phyloP scores from a whole-genome alignment of 2,329 filamentous ascomycete genomes.

The Magnaporthiopsis incrustans region DNA sequence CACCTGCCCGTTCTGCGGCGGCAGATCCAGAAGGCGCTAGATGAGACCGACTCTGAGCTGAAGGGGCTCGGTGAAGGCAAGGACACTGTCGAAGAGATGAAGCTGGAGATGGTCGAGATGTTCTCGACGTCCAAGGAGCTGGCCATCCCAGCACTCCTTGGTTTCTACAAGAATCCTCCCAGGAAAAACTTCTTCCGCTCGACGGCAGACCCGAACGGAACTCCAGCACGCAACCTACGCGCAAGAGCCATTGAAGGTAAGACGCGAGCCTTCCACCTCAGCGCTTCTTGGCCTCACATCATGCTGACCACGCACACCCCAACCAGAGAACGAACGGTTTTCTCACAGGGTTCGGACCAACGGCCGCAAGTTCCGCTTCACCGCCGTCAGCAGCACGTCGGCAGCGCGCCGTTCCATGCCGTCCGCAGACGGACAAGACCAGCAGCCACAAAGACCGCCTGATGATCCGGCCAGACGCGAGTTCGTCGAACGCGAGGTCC shows the following conservation, averaged over 20 bases:
- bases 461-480: slow-evolving; percentile 34
- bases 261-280: not conserved
- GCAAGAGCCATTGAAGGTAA: slow-evolving; percentile 36
- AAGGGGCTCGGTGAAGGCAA: slow-evolving; percentile 41
- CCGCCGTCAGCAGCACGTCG: slow-evolving; percentile 10
- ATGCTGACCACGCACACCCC: not conserved
- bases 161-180: slow-evolving; percentile 47
- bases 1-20: slow-evolving; percentile 41
- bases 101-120: slow-evolving; percentile 43
- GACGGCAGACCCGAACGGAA: slow-evolving; percentile 40
- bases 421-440: not conserved
- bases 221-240: slow-evolving; percentile 42
- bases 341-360: slow-evolving; percentile 39
- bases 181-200: slow-evolving; percentile 43
- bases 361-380: slow-evolving; percentile 40
- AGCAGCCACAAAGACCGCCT: slow-evolving; percentile 9
- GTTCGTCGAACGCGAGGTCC: slow-evolving; percentile 39
- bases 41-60: slow-evolving; percentile 40
- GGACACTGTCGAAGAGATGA: slow-evolving; percentile 45
- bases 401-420: slow-evolving; percentile 2
- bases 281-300: not conserved
- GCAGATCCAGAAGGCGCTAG: slow-evolving; percentile 42
- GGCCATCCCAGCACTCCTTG: slow-evolving; percentile 44
- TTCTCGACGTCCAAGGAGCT: slow-evolving; percentile 45
- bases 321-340: slow-evolving; percentile 39